These are phyloP conservation scores for Begonia peltatifolia DNA, from an alignment of 306 rosid species.

Conservation along the genomic window DNA sequence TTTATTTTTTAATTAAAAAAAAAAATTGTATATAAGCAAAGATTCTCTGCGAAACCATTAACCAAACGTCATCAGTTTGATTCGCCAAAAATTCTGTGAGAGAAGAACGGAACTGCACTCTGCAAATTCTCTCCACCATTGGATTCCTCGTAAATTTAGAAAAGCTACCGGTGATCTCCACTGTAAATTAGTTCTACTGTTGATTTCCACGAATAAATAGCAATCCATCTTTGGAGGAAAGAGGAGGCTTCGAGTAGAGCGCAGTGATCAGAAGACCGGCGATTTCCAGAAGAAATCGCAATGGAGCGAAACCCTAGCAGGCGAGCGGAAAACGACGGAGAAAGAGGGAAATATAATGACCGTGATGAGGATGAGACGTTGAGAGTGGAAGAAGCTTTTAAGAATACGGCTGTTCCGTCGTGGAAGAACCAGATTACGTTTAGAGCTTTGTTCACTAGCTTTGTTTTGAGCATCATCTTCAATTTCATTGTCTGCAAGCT, in stretches of 20 bases:
- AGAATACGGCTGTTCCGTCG: slow-evolving; percentile 21
- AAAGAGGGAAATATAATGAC: background rate
- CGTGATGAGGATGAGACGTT: background rate
- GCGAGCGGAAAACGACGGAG: background rate
- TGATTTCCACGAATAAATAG: background rate
- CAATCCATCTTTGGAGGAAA: background rate
- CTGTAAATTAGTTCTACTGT: background rate
- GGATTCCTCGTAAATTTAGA: no score
- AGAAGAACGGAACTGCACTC: no score
- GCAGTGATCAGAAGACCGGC: no score
- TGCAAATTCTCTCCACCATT: no score
- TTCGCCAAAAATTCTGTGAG: no score
- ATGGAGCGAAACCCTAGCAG: slow-evolving; percentile 20
- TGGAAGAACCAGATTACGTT: slow-evolving; percentile 52
- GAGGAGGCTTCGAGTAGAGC: background rate
- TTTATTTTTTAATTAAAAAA: no score
- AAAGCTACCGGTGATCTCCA: background rate
- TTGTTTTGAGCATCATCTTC: slow-evolving; percentile 35
- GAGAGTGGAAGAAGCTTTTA: slow-evolving; percentile 39
- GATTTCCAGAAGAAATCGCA: no score
- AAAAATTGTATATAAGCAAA: no score
- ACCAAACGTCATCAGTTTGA: no score
- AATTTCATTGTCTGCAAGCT: slow-evolving; percentile 57
- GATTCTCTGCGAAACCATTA: no score
- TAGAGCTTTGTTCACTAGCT: slow-evolving; percentile 38